Base-by-base conservation (phyloP, 169 alveolate species). In the Plasmodium inui region DNA sequence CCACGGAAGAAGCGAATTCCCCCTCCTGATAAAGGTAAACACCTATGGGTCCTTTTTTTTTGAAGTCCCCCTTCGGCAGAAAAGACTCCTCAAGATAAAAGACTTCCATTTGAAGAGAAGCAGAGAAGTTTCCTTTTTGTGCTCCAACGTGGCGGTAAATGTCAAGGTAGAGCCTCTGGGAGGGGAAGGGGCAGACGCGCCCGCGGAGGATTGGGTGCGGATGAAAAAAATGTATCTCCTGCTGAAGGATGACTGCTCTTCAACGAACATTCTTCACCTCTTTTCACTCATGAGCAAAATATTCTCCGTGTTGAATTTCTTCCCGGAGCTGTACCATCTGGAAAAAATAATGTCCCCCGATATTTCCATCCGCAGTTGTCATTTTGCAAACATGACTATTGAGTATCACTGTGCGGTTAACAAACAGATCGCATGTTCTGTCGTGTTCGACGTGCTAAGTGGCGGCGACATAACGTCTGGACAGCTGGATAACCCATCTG, bases 11-110 rank as follows among this genome's bases (percentile, higher is more conserved):
- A 22, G 82, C 2, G 55, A 41, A 55, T 86, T 12, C 10, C 28
- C 72, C 26, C 7, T 91, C 41, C 22, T 81, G 37, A 90, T 90
- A 0, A 91, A 78, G 71, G 74, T 91, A 1, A 72, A 34, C 22
- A 37, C 50, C 30, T 14, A 37, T 82, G 95, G 95, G 22, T 91
- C 95, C 39, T 72, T 80, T 44, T 91, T 71, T 91, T 91, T 91
- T 67, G 83, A 80, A 91, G 76, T 91, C 10, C 92, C 92, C 19
- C 6, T 91, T 19, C 72, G 41, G 57, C 39, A 57, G 57, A 82
- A 82, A 57, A 70, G 7, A 50, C 83, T 70, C 73, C 72, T 91
- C 8, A 91, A 91, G 57, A 71, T 91, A 70, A 71, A 53, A 6
- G 34, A 50, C 26, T 70, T 72, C 6, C 19, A 82, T 82, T 41